A percentile compares a stretch with the other conserved stretches of the same genome.
Evolutionary conservation across 2,329 filamentous ascomycete species (phyloP).

Genomic region (Pestalotiopsis fici): DNA sequence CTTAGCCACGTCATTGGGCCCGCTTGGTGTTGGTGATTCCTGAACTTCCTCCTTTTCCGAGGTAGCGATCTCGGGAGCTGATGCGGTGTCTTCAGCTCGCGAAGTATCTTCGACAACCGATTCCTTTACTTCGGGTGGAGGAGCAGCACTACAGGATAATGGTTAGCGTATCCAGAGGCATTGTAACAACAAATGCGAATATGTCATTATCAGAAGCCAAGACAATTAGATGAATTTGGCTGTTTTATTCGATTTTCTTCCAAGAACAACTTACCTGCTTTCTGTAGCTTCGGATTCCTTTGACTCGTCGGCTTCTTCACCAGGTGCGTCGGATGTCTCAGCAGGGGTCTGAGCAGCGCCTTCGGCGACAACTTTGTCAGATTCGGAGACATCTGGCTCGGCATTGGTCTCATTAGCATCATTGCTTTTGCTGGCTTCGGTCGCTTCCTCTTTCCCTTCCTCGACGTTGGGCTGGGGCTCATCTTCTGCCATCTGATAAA

Average conservation of each 20-base stretch:
- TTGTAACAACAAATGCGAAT: not conserved
- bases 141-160: not conserved
- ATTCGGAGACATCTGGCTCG: not conserved
- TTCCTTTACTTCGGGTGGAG: not conserved
- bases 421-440: not conserved
- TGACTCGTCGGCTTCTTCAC: not conserved
- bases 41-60: not conserved
- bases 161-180: not conserved
- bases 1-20: not conserved
- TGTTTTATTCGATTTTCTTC: not conserved
- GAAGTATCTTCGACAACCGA: not conserved
- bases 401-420: not conserved
- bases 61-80: not conserved
- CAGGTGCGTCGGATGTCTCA: not conserved
- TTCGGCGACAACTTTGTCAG: not conserved
- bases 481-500: not conserved
- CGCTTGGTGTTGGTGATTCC: not conserved
- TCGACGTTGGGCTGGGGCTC: not conserved
- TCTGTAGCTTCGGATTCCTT: not conserved
- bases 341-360: not conserved
- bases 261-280: not conserved
- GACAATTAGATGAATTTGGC: too few relatives aligned
- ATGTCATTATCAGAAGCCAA: too few relatives aligned
- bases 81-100: not conserved
- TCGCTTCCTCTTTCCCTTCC: not conserved